Conservation (phyloP, 331 rosid genomes). For the Dryas integrifolia region DNA sequence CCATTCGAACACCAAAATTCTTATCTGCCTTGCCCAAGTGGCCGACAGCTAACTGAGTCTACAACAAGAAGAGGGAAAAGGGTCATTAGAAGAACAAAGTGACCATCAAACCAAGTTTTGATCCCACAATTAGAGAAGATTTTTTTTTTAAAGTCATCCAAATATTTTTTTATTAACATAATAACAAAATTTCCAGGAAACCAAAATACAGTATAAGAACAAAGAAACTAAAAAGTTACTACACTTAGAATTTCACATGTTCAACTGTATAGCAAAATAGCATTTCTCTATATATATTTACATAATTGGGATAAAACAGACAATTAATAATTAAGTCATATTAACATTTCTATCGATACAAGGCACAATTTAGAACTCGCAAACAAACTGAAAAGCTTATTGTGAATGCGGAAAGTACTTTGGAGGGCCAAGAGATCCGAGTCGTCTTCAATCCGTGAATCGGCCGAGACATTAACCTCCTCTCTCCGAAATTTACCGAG, state of each 20-base stretch:
- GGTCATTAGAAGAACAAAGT: not conserved
- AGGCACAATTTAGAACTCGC: too few species aligned
- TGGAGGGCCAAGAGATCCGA: slow-evolving; percentile 33
- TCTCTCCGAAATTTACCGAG: slow-evolving; percentile 18
- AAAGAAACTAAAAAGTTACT: not conserved
- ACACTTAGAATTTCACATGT: not conserved
- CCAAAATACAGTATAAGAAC: not conserved
- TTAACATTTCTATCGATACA: too few species aligned
- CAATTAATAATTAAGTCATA: not conserved
- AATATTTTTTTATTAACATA: not conserved
- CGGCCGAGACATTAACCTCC: slow-evolving; percentile 10
- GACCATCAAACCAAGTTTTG: slow-evolving; percentile 1
- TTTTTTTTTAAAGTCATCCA: not conserved
- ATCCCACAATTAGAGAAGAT: not conserved
- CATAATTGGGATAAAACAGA: slow-evolving; percentile 4
- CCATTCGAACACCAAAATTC: slow-evolving; percentile 41
- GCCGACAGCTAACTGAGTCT: slow-evolving; percentile 49
- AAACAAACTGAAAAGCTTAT: too few species aligned
- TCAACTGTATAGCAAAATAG: not conserved
- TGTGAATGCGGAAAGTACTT: slow-evolving; percentile 26
- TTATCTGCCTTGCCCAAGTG: slow-evolving; percentile 27
- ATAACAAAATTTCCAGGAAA: not conserved
- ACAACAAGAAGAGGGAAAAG: slow-evolving; percentile 7
- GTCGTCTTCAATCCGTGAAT: slow-evolving; percentile 21
- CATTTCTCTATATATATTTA: not conserved